These are phyloP conservation scores for Sporisorium graminicola DNA, from an alignment of 1,284 basidiomycete species.

Conservation along the genomic window DNA sequence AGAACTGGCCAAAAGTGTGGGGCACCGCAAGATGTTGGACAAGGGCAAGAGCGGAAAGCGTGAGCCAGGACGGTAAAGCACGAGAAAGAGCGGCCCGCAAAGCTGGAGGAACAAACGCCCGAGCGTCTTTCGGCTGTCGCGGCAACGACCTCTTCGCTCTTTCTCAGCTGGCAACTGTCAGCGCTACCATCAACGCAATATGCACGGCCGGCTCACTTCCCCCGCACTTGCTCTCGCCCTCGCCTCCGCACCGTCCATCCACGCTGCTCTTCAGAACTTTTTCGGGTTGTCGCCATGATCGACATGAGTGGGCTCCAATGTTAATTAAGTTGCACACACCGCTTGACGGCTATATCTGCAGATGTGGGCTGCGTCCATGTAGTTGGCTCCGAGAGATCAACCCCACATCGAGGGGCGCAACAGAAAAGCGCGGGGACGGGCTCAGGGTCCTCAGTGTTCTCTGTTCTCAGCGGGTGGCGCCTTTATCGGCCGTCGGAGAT, in stretches of 20 bases:
- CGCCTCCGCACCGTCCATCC: too few species aligned
- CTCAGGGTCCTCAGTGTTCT: slow-evolving; percentile 13
- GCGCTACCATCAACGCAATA: too few species aligned
- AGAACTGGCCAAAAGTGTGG: slow-evolving; percentile 9
- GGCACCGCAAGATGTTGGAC: slow-evolving; percentile 23
- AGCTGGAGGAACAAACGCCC: background rate
- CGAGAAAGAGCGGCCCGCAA: background rate
- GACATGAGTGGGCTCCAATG: background rate
- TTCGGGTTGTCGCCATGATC: background rate
- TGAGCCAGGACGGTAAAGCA: background rate
- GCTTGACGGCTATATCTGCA: too few species aligned
- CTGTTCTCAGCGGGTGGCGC: background rate
- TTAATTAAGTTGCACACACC: too few species aligned
- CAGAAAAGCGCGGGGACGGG: background rate
- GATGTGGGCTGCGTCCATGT: too few species aligned
- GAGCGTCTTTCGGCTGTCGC: slow-evolving; percentile 19
- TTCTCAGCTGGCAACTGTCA: too few species aligned
- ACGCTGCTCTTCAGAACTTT: too few species aligned
- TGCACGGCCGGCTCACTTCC: too few species aligned
- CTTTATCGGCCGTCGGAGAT: slow-evolving; percentile 44
- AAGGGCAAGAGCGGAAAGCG: background rate
- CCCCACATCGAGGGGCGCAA: background rate
- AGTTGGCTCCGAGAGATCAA: too few species aligned
- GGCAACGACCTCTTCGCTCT: slow-evolving; percentile 11
- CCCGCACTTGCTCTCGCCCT: too few species aligned